Conservation (phyloP, 2,329 filamentous ascomycete species). For the Botrytis paeoniae region DNA sequence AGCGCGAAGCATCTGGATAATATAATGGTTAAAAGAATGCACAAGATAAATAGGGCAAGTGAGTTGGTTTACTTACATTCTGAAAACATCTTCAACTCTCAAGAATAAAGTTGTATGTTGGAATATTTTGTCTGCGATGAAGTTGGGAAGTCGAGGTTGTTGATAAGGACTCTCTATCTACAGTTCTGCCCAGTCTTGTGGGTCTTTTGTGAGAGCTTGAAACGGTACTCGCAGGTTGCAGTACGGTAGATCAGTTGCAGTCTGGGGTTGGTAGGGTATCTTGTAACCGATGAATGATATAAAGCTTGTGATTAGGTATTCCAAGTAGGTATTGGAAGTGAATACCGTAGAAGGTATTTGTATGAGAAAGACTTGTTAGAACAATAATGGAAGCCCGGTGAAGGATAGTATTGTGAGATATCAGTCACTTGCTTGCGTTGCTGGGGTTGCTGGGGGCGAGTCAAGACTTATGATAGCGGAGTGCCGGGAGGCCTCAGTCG, state of each 20-base stretch:
- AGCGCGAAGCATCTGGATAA: conserved; percentile 76
- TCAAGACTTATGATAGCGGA: conserved; percentile 1
- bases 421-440: conserved; percentile 13
- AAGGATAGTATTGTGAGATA: conserved; percentile 17
- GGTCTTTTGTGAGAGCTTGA: conserved; percentile 1
- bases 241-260: conserved; percentile 2
- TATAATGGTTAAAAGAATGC: conserved; percentile 20
- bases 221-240: not conserved
- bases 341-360: not conserved
- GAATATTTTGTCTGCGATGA: conserved; percentile 5
- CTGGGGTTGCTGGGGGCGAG: conserved; percentile 2
- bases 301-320: conserved; percentile 5
- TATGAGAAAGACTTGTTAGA: not conserved
- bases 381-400: not conserved
- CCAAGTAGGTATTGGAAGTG: not conserved
- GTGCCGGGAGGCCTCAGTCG: not conserved
- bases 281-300: not conserved
- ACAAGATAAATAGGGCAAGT: not conserved
- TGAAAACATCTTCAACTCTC: conserved; percentile 36
- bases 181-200: not conserved
- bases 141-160: conserved; percentile 12
- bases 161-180: conserved; percentile 7
- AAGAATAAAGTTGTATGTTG: not conserved
- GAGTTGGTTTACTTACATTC: conserved; percentile 34
- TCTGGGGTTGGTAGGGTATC: not conserved